These are phyloP conservation scores for Fusarium nurragi DNA, from an alignment of 2,329 filamentous ascomycete genomes.

Conservation along the genomic window DNA sequence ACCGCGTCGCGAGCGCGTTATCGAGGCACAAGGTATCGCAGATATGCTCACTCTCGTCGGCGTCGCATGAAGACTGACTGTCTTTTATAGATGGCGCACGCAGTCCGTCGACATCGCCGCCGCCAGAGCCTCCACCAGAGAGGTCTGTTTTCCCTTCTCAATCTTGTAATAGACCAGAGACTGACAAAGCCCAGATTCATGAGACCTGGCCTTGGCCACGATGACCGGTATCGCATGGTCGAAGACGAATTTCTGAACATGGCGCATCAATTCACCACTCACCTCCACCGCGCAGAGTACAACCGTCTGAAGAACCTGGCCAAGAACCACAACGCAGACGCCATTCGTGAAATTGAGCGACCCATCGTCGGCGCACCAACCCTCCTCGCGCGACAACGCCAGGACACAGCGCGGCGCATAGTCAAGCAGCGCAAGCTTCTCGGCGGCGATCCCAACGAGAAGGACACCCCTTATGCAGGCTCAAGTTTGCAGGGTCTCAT, in stretches of 20 bases:
- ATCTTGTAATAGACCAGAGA: background rate
- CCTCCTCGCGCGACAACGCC: slow-evolving; percentile 36
- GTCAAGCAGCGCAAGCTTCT: slow-evolving; percentile 42
- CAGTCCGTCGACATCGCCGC: slow-evolving; percentile 62
- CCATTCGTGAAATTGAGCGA: slow-evolving; percentile 61
- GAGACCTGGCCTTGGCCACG: slow-evolving; percentile 69
- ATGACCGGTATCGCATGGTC: slow-evolving; percentile 83
- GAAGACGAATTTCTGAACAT: slow-evolving; percentile 79
- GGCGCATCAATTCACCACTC: slow-evolving; percentile 75
- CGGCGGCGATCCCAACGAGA: background rate
- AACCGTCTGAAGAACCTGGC: slow-evolving; percentile 69
- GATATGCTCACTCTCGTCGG: background rate
- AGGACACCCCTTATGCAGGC: slow-evolving; percentile 42
- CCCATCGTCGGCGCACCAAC: slow-evolving; percentile 58
- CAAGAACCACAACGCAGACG: slow-evolving; percentile 62
- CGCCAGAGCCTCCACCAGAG: slow-evolving; percentile 59
- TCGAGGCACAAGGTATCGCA: slow-evolving; percentile 39
- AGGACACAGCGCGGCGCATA: slow-evolving; percentile 30
- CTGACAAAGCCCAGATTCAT: slow-evolving; percentile 61
- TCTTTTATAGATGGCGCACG: slow-evolving; percentile 39
- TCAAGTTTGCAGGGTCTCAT: slow-evolving; percentile 55
- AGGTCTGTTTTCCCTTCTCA: slow-evolving; percentile 47
- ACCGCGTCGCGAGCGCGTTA: slow-evolving; percentile 35
- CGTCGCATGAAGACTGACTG: background rate
- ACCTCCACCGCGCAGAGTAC: slow-evolving; percentile 83